Evolutionary conservation across 1,284 basidiomycete genomes (phyloP).

Genomic region (Tremellales sp.): DNA sequence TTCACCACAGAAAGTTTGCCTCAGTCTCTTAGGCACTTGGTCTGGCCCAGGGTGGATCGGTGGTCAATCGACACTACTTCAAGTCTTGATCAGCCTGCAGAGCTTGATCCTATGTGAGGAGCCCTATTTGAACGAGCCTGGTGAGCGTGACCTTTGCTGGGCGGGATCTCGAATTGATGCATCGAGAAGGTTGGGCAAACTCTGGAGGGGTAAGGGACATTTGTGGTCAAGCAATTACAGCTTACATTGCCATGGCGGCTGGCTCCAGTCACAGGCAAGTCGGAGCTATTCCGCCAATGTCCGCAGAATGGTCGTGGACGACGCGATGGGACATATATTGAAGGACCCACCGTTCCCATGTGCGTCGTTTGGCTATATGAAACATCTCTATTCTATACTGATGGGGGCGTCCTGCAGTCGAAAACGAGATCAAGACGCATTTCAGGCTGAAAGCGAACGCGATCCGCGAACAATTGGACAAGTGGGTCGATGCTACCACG

Average conservation of each 20-base stretch:
- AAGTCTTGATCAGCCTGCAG: slow-evolving; percentile 81
- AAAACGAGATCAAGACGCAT: slow-evolving; percentile 77
- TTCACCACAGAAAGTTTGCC: slow-evolving; percentile 65
- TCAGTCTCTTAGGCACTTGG: slow-evolving; percentile 89
- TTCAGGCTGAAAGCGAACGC: slow-evolving; percentile 76
- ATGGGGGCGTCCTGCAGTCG: slow-evolving; percentile 57
- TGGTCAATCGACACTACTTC: slow-evolving; percentile 76
- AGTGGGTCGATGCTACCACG: slow-evolving; percentile 50
- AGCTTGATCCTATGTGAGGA: slow-evolving; percentile 88
- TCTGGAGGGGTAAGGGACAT: slow-evolving; percentile 3
- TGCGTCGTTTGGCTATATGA: slow-evolving; percentile 17
- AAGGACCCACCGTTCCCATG: slow-evolving; percentile 61
- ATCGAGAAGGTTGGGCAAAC: neutral
- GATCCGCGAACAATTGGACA: slow-evolving; percentile 68
- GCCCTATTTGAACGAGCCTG: slow-evolving; percentile 84
- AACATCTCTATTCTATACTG: neutral
- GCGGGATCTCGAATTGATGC: neutral
- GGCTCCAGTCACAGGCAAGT: slow-evolving; percentile 54
- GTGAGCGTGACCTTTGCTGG: too few relatives aligned
- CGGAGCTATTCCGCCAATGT: slow-evolving; percentile 64
- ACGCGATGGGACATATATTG: slow-evolving; percentile 69
- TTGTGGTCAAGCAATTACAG: slow-evolving; percentile 10
- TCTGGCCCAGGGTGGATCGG: slow-evolving; percentile 79
- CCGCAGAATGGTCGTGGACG: slow-evolving; percentile 78
- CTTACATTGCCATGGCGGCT: slow-evolving; percentile 5